Percentiles rank a stretch among this genome's conserved stretches.
phyloP scores from a whole-genome alignment of 1,284 basidiomycete genomes.

The Moesziomyces sp. region DNA sequence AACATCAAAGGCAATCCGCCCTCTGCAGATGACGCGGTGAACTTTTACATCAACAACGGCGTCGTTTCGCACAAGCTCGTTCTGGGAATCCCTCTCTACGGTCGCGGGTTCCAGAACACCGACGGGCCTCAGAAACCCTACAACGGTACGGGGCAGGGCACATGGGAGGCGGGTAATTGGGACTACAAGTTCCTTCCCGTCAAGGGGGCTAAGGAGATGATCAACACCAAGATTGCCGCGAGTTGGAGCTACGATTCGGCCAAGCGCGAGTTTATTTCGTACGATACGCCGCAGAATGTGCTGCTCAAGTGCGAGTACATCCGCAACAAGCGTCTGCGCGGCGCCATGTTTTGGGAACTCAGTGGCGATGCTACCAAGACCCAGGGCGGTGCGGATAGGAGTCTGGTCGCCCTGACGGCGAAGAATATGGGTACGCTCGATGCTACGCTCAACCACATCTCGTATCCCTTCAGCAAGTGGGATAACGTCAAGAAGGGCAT shows the following conservation, averaged over 20 bases:
- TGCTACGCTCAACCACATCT: constrained; percentile 77
- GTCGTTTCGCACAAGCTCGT: constrained; percentile 80
- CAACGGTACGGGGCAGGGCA: constrained; percentile 80
- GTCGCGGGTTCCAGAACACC: constrained; percentile 83
- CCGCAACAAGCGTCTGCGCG: constrained; percentile 76
- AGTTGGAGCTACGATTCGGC: constrained; percentile 79
- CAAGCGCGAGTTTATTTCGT: constrained; percentile 81
- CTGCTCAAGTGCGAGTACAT: constrained; percentile 81
- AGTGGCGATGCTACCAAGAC: constrained; percentile 63
- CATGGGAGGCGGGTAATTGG: constrained; percentile 72
- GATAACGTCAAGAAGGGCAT: constrained; percentile 64
- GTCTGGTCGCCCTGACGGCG: constrained; percentile 35
- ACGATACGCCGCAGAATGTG: constrained; percentile 78
- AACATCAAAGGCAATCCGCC: constrained; percentile 66
- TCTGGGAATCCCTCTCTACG: constrained; percentile 74
- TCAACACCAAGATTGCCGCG: constrained; percentile 77
- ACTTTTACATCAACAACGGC: constrained; percentile 76
- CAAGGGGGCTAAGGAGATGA: constrained; percentile 75
- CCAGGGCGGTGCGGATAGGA: constrained; percentile 45
- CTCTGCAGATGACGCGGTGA: constrained; percentile 77
- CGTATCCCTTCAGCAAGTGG: constrained; percentile 70
- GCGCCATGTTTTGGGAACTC: constrained; percentile 77
- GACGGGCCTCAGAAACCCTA: constrained; percentile 79
- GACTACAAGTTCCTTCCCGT: constrained; percentile 82
- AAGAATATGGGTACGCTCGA: constrained; percentile 60